These are phyloP conservation scores for Nepenthes gracilis DNA, from an alignment of 148 eudicot species.

Conservation along the genomic window DNA sequence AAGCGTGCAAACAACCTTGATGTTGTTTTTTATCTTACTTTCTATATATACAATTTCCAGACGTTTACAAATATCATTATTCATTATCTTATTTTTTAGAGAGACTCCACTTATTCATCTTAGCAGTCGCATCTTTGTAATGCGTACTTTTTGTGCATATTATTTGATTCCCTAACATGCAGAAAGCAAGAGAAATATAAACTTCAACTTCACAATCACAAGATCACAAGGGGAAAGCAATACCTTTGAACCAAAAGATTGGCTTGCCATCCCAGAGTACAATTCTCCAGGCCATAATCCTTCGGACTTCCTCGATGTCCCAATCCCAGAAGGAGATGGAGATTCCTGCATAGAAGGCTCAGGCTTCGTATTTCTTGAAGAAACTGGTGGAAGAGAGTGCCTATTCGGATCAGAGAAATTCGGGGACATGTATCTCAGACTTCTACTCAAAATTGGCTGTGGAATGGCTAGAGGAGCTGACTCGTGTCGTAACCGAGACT, in stretches of 20 bases:
- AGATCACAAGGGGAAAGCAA: not conserved
- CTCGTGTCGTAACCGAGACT: conserved; percentile 47
- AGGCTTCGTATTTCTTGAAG: conserved; percentile 49
- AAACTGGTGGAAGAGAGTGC: conserved; percentile 67
- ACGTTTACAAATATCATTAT: too few species aligned
- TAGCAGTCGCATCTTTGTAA: too few species aligned
- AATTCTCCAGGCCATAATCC: conserved; percentile 41
- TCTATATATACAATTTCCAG: too few species aligned
- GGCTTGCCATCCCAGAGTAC: conserved; percentile 29
- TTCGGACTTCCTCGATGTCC: conserved; percentile 50
- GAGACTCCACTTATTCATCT: too few species aligned
- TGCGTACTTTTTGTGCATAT: too few species aligned
- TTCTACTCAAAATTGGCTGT: conserved; percentile 63
- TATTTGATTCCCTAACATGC: too few species aligned
- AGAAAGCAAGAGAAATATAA: not conserved
- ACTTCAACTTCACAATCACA: not conserved
- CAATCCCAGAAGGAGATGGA: conserved; percentile 57
- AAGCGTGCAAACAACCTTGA: too few species aligned
- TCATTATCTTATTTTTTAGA: too few species aligned
- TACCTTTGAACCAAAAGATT: conserved; percentile 64
- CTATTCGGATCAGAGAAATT: conserved; percentile 83
- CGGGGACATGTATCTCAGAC: conserved; percentile 71
- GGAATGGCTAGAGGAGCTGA: conserved; percentile 88
- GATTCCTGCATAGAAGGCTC: conserved; percentile 70
- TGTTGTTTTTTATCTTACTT: too few species aligned